Base-by-base conservation (phyloP, 768 basidiomycete genomes). In the Xanthoconium purpureum region DNA sequence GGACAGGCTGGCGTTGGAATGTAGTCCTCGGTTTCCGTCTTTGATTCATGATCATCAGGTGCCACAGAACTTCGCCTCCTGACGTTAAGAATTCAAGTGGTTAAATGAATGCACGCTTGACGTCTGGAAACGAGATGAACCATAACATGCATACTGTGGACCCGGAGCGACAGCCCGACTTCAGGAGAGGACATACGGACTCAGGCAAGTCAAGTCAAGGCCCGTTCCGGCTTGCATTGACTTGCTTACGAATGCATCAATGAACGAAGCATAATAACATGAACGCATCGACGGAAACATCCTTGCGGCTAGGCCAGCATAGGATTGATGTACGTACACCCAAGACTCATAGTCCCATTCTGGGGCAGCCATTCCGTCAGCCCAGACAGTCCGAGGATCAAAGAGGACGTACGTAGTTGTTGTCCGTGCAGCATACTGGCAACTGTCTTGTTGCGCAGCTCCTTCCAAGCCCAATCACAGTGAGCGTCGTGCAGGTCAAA, bases 381-480 rank as follows among this genome's bases (percentile, higher is more conserved):
- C 13, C 13, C 13, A 46, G 33, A 39, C 24, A 24, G 5, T 28
- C 10, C 17, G 17, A 24, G 12, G 20, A 42, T 14, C 24, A 50
- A 30, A 37, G 14, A 15, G 7, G 18, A 55, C 55, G 28, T 33
- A 64, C 62, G 24, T 60, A 55, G 50, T 29, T 60, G 20, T 60
- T 51, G 44, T 63, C 58, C 15, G 50, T 37, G 38, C 61, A 63
- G 40, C 63, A 63, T 30, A 63, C 6, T 1, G 63, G 58, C 4
- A 43, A 3, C 33, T 63, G 58, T 28, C 35, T 54, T 6, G 58
- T 63, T n/a, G 37, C 53, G 9, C 58, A 57, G 14, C 43, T 50
- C 35, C 28, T 51, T 48, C 58, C 61, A 17, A 17, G 44, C 15
- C 58, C 56, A 14, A 63, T 64, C 29, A 60, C 58, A 17, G 53